Conservation (phyloP, 805 yeast genomes). For the Torulaspora delbrueckii region DNA sequence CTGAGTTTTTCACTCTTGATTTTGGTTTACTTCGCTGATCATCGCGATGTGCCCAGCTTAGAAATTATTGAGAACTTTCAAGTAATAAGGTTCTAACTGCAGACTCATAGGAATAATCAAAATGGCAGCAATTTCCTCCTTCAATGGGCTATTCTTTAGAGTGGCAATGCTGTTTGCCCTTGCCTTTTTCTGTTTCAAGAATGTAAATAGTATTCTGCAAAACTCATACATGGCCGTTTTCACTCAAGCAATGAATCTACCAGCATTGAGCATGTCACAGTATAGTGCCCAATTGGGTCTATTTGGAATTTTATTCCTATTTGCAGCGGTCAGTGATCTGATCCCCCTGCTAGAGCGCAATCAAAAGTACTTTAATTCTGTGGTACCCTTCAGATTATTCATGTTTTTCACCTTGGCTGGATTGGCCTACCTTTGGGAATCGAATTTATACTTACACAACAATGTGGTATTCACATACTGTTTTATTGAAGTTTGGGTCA, state of each 20-base stretch:
- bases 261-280: slow-evolving; percentile 28
- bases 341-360: slow-evolving; percentile 51
- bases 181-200: slow-evolving; percentile 45
- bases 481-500: slow-evolving; percentile 66
- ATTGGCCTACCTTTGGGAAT: slow-evolving; percentile 44
- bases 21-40: background rate
- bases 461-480: slow-evolving; percentile 55
- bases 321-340: slow-evolving; percentile 49
- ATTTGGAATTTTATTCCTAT: slow-evolving; percentile 42
- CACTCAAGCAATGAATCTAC: slow-evolving; percentile 56
- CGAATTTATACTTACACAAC: slow-evolving; percentile 48
- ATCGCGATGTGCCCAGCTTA: background rate
- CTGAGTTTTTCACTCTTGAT: background rate
- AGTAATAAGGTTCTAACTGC: background rate
- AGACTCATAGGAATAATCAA: background rate
- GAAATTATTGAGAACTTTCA: background rate
- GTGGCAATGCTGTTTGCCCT: slow-evolving; percentile 42
- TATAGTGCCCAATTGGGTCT: slow-evolving; percentile 47
- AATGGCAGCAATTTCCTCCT: slow-evolving; percentile 52
- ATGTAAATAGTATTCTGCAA: slow-evolving; percentile 42
- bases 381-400: slow-evolving; percentile 54
- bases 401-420: slow-evolving; percentile 47
- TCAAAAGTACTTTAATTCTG: slow-evolving; percentile 48
- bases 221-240: slow-evolving; percentile 47
- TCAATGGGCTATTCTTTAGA: slow-evolving; percentile 45